Conservation (phyloP, 345 rosid genomes). For the Psidium guajava region DNA sequence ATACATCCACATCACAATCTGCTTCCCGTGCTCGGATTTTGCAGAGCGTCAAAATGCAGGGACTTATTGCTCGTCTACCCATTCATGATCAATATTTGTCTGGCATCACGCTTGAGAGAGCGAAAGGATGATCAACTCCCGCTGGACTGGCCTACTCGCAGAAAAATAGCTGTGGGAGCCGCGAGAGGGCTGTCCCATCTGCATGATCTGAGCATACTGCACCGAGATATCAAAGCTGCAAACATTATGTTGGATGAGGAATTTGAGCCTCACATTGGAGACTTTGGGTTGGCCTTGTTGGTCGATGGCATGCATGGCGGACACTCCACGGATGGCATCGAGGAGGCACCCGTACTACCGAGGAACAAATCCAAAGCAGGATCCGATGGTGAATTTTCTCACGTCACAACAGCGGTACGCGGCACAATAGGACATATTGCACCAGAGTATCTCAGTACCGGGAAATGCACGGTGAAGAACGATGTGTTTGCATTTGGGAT, state of each 20-base stretch:
- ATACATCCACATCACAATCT: not conserved
- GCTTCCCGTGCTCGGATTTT: not conserved
- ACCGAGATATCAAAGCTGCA: not conserved
- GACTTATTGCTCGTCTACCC: not conserved
- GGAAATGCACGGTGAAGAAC: not conserved
- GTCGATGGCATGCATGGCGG: not conserved
- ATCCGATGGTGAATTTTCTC: not conserved
- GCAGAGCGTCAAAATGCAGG: not conserved
- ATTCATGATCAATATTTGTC: not conserved
- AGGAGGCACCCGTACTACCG: not conserved
- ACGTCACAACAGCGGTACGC: fast-evolving
- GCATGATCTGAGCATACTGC: not conserved
- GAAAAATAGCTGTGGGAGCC: not conserved
- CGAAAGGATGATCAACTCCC: not conserved
- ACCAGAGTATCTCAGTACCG: fast-evolving
- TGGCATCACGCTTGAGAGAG: not conserved
- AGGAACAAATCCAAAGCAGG: not conserved
- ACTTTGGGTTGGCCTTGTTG: not conserved
- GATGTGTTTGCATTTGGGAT: not conserved
- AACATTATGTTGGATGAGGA: not conserved
- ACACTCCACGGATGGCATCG: not conserved
- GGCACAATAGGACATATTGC: not conserved
- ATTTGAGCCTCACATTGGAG: not conserved
- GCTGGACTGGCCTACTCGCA: not conserved
- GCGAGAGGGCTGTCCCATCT: conserved; percentile 2